Evolutionary conservation across 441 rosid species (phyloP).

Genomic region (Flueggea neowawraea): DNA sequence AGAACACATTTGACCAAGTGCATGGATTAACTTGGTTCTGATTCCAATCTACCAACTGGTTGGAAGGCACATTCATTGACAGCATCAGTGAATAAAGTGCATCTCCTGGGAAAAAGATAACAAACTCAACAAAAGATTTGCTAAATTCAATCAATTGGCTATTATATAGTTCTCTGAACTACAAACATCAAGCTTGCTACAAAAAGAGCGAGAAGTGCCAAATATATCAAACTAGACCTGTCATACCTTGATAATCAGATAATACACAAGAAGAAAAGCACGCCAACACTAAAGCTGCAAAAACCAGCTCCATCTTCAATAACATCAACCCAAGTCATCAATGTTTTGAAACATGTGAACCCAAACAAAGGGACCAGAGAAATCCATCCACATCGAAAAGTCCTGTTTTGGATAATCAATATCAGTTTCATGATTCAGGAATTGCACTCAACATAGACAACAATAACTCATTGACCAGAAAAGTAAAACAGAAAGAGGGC

Average conservation of each 20-base stretch:
- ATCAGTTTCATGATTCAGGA: not conserved
- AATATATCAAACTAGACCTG: not conserved
- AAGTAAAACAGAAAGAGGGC: too few relatives aligned
- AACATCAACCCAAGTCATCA: conserved; percentile 21
- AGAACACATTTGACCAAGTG: conserved; percentile 85
- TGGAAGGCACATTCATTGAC: conserved; percentile 46
- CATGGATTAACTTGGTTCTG: conserved; percentile 85
- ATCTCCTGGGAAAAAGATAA: conserved; percentile 56
- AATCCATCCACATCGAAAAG: conserved; percentile 24
- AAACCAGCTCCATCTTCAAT: conserved; percentile 47
- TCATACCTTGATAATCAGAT: conserved; percentile 73
- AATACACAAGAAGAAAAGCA: conserved; percentile 45
- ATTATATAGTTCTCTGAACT: too few relatives aligned
- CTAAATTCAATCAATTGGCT: too few relatives aligned
- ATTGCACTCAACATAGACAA: too few relatives aligned
- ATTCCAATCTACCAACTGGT: conserved; percentile 75
- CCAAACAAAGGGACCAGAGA: conserved; percentile 10
- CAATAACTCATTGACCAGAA: too few relatives aligned
- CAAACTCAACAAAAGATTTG: conserved; percentile 11
- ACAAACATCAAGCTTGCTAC: too few relatives aligned
- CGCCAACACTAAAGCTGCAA: conserved; percentile 36
- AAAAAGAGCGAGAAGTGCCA: too few relatives aligned
- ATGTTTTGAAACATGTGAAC: conserved; percentile 9
- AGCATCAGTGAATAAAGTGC: conserved; percentile 62
- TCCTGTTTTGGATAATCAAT: conserved; percentile 5